These are phyloP conservation scores for Paxillus ammoniavirescens DNA, from an alignment of 768 basidiomycete species.

Conservation along the genomic window DNA sequence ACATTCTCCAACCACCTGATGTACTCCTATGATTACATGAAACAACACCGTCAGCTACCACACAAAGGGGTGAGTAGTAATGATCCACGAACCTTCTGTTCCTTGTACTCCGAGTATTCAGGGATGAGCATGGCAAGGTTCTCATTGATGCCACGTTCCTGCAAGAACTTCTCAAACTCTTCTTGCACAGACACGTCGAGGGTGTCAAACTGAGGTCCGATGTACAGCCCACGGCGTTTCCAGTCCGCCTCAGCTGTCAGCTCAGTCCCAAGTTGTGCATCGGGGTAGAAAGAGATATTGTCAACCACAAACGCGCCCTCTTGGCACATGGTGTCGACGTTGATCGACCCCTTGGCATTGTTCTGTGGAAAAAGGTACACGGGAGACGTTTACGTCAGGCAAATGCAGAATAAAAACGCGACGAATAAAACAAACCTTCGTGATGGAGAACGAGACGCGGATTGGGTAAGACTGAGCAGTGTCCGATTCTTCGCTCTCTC, in stretches of 20 bases:
- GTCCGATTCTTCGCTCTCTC: constrained; percentile 26
- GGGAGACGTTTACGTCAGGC: neutral
- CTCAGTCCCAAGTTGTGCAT: constrained; percentile 68
- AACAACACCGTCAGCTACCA: constrained; percentile 5
- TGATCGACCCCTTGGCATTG: constrained; percentile 61
- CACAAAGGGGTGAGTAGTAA: constrained; percentile 17
- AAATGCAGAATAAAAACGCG: neutral
- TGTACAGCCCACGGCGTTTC: constrained; percentile 88
- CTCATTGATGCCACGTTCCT: constrained; percentile 88
- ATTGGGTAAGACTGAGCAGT: constrained; percentile 57
- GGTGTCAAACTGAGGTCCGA: constrained; percentile 93
- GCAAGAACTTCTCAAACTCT: constrained; percentile 86
- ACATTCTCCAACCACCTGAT: constrained; percentile 83
- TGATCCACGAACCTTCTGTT: constrained; percentile 69
- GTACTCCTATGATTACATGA: constrained; percentile 67
- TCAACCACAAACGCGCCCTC: constrained; percentile 84
- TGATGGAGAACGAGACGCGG: constrained; percentile 78
- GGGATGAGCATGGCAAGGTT: constrained; percentile 82
- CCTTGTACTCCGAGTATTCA: constrained; percentile 86
- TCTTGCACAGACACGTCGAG: constrained; percentile 87
- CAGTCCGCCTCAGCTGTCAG: constrained; percentile 89
- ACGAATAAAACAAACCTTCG: constrained; percentile 55
- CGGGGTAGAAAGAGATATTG: constrained; percentile 83
- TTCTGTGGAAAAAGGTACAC: constrained; percentile 33
- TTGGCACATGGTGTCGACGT: constrained; percentile 75